These are phyloP conservation scores for Aspergillus texensis DNA, from an alignment of 2,329 filamentous ascomycete genomes.

Conservation along the genomic window DNA sequence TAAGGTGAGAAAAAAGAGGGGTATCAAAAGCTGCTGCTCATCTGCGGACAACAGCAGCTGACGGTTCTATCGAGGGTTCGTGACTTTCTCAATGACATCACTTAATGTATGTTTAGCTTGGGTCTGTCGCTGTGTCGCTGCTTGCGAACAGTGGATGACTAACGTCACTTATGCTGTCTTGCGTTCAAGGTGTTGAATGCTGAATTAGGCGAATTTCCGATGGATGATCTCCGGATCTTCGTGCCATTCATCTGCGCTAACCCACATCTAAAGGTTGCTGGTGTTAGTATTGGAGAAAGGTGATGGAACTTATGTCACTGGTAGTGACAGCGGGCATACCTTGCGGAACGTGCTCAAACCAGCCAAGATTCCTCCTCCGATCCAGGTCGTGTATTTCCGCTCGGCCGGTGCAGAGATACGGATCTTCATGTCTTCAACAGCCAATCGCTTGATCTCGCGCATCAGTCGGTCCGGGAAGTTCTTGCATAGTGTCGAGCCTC, in stretches of 20 bases:
- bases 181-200: background rate
- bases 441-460: constrained; percentile 87
- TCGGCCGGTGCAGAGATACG: constrained; percentile 98
- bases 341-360: constrained; percentile 98
- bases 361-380: constrained; percentile 94
- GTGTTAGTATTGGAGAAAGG: background rate
- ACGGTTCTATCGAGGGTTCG: constrained; percentile 1
- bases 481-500: constrained; percentile 93
- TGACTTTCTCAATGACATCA: constrained; percentile 11
- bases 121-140: background rate
- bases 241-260: constrained; percentile 99
- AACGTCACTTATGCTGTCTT: background rate
- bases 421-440: constrained; percentile 98
- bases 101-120: background rate
- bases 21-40: constrained; percentile 33
- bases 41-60: constrained; percentile 7
- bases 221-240: constrained; percentile 99
- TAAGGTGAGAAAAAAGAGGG: constrained; percentile 19
- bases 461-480: constrained; percentile 93
- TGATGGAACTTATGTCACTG: background rate
- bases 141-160: background rate
- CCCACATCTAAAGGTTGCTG: constrained; percentile 80
- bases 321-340: constrained; percentile 55
- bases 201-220: constrained; percentile 82
- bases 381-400: constrained; percentile 98